Conservation (phyloP, 352 stramenopile species). For the Lagenidium sp. region DNA sequence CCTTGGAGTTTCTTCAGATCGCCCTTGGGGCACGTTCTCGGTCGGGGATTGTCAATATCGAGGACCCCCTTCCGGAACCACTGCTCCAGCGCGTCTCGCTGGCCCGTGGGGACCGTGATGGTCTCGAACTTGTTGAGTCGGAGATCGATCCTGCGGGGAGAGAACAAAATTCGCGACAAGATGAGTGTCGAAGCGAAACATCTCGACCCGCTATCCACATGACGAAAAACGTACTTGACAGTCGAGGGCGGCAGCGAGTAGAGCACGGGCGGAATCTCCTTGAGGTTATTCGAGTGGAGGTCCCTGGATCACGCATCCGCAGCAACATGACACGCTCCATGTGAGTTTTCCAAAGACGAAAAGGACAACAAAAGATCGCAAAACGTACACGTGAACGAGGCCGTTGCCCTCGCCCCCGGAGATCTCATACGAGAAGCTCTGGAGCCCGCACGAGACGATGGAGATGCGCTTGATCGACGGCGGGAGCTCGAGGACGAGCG, state of each 20-base stretch:
- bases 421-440: constrained; percentile 31
- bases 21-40: constrained; percentile 1
- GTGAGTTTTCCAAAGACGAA: neutral
- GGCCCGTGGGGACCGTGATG: constrained; percentile 18
- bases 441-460: constrained; percentile 30
- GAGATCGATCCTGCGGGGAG: constrained; percentile 25
- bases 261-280: constrained; percentile 16
- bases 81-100: constrained; percentile 15
- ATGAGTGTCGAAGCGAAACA: constrained; percentile 6
- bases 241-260: constrained; percentile 9
- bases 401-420: constrained; percentile 15
- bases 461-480: constrained; percentile 32
- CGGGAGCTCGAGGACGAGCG: constrained; percentile 34
- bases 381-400: constrained; percentile 2
- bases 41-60: constrained; percentile 21
- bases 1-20: constrained; percentile 1
- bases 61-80: constrained; percentile 27
- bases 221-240: constrained; percentile 8
- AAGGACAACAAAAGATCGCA: no score
- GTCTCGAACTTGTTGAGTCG: constrained; percentile 24
- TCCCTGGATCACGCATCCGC: constrained; percentile 31
- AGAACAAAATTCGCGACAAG: constrained; percentile 3
- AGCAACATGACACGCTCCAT: neutral
- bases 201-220: neutral
- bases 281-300: constrained; percentile 30